A percentile compares a stretch with the other conserved stretches of the same genome.
phyloP scores from a whole-genome alignment of 208 protist genomes.

The Naegleria gruberi region DNA sequence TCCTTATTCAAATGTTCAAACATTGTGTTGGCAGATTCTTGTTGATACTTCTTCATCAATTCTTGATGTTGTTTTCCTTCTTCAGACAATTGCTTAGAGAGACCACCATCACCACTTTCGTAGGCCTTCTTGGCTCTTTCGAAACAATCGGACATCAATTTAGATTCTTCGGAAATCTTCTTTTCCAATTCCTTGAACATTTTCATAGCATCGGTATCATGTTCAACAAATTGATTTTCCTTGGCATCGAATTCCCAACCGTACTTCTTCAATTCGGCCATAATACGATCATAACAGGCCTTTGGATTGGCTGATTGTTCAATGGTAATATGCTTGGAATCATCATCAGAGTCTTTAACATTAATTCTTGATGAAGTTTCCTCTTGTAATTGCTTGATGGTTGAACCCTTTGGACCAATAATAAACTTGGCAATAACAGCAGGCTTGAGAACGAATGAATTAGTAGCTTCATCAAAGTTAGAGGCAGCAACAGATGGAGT shows the following conservation, averaged over 20 bases:
- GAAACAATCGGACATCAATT: background rate
- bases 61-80: slow-evolving; percentile 10
- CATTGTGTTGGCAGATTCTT: background rate
- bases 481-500: too few relatives aligned
- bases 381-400: background rate
- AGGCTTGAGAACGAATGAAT: background rate
- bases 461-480: background rate
- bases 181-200: background rate
- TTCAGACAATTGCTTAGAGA: background rate
- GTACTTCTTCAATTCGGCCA: background rate
- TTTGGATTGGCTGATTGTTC: background rate
- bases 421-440: background rate
- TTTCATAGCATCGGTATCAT: background rate
- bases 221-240: background rate
- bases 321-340: background rate
- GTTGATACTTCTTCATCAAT: background rate
- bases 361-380: background rate
- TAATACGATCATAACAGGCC: background rate
- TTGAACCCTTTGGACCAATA: background rate
- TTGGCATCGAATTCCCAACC: background rate
- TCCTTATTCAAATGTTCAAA: background rate
- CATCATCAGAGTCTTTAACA: background rate
- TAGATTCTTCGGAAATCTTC: background rate
- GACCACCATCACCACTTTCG: background rate
- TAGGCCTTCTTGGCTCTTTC: background rate